Base-by-base conservation (phyloP, 257 asterid genomes). In the Voacanga thouarsii region DNA sequence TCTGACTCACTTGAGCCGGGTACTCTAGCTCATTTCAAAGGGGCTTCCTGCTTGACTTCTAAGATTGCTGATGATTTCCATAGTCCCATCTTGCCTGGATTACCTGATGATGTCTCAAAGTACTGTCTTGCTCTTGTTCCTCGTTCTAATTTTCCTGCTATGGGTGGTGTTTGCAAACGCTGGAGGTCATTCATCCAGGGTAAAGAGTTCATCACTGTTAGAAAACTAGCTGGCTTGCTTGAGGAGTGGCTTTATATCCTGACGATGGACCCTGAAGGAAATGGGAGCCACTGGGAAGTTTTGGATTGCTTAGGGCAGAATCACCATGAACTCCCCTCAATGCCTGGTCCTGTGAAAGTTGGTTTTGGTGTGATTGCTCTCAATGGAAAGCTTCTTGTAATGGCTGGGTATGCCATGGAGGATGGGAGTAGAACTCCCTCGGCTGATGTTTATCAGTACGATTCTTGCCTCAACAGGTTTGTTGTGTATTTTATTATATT, bases 221-320 rank as follows among this genome's bases (percentile, higher is more conserved):
- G 99, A 18, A 87, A 84, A 81, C 85, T 92, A 74, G 97, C 95
- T 74, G 97, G 97, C 57, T 41, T 79, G 84, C 89, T 90, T 7
- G 97, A 91, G 87, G 99, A 94, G 79, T 92, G 97, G 97, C 91
- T 94, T 72, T 94, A 90, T 83, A 79, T 92, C 72, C 84, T 91
- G 66, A 91, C 95, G 11, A 70, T 61, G 71, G 89, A 91, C 70
- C 82, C 75, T 69, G 84, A 87, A 43, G 99, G 96, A 64, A 89
- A 85, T 56, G 87, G 82, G 81, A 86, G 87, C 90, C 87, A 80
- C 70, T 94, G 97, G 99, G 95, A 87, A 84, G 97, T 92, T 79
- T 50, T 91, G 41, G 97, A 92, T 81, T 81, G 94, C 79, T 74
- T 69, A 7, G 97, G 97, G 45, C 78, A 75, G 21, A 86, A 87